Evolutionary conservation across 352 stramenopile genomes (phyloP).

Genomic region (Blastocystis sp.): DNA sequence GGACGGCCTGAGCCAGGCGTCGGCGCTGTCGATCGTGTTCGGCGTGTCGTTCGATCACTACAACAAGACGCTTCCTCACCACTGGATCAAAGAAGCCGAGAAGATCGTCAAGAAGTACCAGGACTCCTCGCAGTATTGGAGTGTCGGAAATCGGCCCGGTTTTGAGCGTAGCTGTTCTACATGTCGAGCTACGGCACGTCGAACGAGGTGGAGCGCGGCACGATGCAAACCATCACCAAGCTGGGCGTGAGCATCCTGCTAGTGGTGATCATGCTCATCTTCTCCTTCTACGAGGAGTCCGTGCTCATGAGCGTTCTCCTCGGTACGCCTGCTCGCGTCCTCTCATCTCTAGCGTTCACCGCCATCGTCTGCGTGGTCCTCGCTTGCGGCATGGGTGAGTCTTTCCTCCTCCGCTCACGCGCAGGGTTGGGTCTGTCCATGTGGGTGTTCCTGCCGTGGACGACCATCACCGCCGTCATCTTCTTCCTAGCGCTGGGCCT

Average conservation of each 20-base stretch:
- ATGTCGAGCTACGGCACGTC: background rate
- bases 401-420: too few species aligned
- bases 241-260: conserved; percentile 48
- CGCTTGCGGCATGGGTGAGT: conserved; percentile 37
- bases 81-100: conserved; percentile 27
- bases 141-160: background rate
- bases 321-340: background rate
- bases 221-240: conserved; percentile 40
- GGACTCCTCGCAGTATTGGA: conserved; percentile 18
- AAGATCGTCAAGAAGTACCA: conserved; percentile 7
- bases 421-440: conserved; percentile 29
- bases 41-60: conserved; percentile 13
- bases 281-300: conserved; percentile 42
- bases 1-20: background rate
- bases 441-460: conserved; percentile 49
- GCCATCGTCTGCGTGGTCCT: conserved; percentile 30
- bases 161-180: conserved; percentile 20
- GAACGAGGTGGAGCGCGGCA: conserved; percentile 62
- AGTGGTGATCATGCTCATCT: conserved; percentile 48
- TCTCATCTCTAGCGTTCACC: background rate
- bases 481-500: conserved; percentile 52
- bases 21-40: conserved; percentile 27
- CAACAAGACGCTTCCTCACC: conserved; percentile 24
- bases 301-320: background rate
- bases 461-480: conserved; percentile 56